Percentiles rank a stretch among this genome's conserved stretches.
These are phyloP conservation scores for Drosera spatulata DNA, from an alignment of 179 eudicot genomes.

Conservation along the genomic window DNA sequence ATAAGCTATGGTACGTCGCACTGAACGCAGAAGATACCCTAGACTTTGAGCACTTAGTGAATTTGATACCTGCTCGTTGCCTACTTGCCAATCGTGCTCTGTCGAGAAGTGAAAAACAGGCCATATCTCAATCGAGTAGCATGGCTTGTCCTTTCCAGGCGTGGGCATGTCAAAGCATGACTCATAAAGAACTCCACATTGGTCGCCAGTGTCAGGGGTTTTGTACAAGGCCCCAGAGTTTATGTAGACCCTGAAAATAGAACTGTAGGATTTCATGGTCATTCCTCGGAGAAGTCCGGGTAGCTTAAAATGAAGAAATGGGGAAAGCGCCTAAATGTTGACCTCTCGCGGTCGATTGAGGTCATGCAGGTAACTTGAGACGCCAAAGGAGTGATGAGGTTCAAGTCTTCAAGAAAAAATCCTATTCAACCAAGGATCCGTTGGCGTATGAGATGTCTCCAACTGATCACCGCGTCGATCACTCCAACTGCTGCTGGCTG, in stretches of 20 bases:
- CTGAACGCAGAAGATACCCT: too few relatives aligned
- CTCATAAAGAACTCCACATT: constrained; percentile 91
- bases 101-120: constrained; percentile 75
- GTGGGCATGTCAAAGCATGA: constrained; percentile 82
- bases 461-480: constrained; percentile 25
- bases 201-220: constrained; percentile 88
- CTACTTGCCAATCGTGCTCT: constrained; percentile 53
- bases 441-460: constrained; percentile 93
- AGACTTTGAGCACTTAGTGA: too few relatives aligned
- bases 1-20: too few relatives aligned
- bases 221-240: constrained; percentile 51
- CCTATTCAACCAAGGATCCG: constrained; percentile 84
- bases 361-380: constrained; percentile 73
- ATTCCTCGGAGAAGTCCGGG: too few relatives aligned
- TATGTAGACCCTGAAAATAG: constrained; percentile 41
- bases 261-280: too few relatives aligned
- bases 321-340: too few relatives aligned
- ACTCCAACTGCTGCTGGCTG: constrained; percentile 79
- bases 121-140: constrained; percentile 89
- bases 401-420: constrained; percentile 51
- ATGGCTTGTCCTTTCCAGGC: constrained; percentile 65
- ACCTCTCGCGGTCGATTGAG: constrained; percentile 89
- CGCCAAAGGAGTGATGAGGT: constrained; percentile 49
- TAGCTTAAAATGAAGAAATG: too few relatives aligned
- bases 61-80: constrained; percentile 58